These are phyloP conservation scores for Lanmaoa pseudosensibilis DNA, from an alignment of 768 basidiomycete species.

Conservation along the genomic window DNA sequence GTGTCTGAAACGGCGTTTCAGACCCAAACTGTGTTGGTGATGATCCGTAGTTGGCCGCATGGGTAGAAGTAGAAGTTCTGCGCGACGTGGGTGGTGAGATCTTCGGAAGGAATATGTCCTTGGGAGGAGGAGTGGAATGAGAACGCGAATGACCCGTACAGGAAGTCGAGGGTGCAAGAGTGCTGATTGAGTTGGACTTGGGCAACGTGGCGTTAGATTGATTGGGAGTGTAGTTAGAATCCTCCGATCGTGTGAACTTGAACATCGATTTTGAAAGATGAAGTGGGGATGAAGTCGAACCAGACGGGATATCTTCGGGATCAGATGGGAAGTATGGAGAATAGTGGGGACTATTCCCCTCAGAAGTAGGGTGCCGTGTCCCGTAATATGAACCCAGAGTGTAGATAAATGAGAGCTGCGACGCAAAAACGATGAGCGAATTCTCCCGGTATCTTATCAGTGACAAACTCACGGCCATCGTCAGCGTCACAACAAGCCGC, in stretches of 20 bases:
- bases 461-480: slow-evolving; percentile 49
- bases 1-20: slow-evolving; percentile 16
- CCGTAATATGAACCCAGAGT: slow-evolving; percentile 16
- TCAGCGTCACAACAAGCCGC: slow-evolving; percentile 53
- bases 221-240: slow-evolving; percentile 19
- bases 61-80: slow-evolving; percentile 5
- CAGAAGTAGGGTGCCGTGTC: slow-evolving; percentile 19
- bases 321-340: slow-evolving; percentile 23
- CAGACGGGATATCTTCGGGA: slow-evolving; percentile 18
- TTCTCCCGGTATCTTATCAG: neutral
- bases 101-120: slow-evolving; percentile 9
- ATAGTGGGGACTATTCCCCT: slow-evolving; percentile 9
- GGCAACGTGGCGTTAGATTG: slow-evolving; percentile 26
- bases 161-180: slow-evolving; percentile 28
- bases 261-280: slow-evolving; percentile 13
- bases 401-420: slow-evolving; percentile 27
- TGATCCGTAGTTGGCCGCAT: slow-evolving; percentile 6
- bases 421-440: slow-evolving; percentile 7
- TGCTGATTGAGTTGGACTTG: slow-evolving; percentile 28
- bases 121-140: slow-evolving; percentile 14
- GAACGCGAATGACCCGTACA: slow-evolving; percentile 26
- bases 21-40: neutral
- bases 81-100: slow-evolving; percentile 22
- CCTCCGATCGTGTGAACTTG: slow-evolving; percentile 17
- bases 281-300: slow-evolving; percentile 13